Evolutionary conservation across 495 filamentous ascomycete species (phyloP), one percentile per base, ranked within the genome.

Genomic region (Neurospora tetraspora): DNA sequence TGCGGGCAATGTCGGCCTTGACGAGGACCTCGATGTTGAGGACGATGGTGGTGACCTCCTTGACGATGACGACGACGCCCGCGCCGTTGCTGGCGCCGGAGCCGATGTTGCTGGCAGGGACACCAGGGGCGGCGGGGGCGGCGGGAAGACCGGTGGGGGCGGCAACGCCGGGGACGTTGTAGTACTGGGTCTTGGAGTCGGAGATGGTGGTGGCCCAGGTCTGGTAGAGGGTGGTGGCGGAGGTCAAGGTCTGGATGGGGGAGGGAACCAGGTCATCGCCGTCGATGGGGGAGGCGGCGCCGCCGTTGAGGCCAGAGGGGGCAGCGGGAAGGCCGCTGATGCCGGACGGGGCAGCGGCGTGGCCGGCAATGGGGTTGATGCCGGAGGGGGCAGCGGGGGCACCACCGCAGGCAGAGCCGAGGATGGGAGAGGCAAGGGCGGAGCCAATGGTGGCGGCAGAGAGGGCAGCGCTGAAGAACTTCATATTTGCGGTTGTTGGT

Each of bases 381-480:
- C 31, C 31, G 43, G 45, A 37, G n/a, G 47, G 31, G 12, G 14
- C 34, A n/a, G 42, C 39, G 14, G 5, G 27, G 8, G 12, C 20
- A 2, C 45, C 61, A 37, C 31, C 31, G 47, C 34, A 71, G 70
- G 34, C 20, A 37, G 27, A 36, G 38, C 38, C 53, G 37, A 69
- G 65, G 40, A 72, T 38, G 71, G 71, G 71, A 20, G 39, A 20
- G 37, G 71, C 71, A 27, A 72, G 10, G 37, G 71, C 71, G 18
- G 71, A 72, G 59, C 71, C 71, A n/a, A 43, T 70, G 12, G 69
- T 37, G 45, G 70, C 45, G 36, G 69, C 72, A 31, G 69, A 69
- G 39, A 71, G 42, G 36, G 72, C 69, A 36, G 72, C 69, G 59
- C 20, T 72, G 71, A 72, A 72, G 71, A 72, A 71, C 70, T 71